Evolutionary conservation across 495 filamentous ascomycete species (phyloP).

Genomic region (Aspergillus haitiensis): DNA sequence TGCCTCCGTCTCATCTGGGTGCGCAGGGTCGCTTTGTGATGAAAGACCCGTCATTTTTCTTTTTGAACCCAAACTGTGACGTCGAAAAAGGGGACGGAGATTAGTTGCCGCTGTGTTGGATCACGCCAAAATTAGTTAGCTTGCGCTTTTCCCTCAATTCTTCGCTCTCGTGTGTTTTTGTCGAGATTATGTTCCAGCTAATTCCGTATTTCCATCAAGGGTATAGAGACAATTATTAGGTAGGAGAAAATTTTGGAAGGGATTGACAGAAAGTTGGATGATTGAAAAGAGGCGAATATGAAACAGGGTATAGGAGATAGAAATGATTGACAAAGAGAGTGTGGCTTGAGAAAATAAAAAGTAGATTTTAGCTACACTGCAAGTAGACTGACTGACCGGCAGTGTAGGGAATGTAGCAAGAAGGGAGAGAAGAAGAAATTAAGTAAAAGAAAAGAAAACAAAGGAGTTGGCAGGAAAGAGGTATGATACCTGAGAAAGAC

Average conservation of each 20-base stretch:
- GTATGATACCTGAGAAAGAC: conserved; percentile 2
- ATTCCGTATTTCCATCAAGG: neutral
- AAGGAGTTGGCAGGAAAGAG: conserved; percentile 3
- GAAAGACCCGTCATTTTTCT: conserved; percentile 34
- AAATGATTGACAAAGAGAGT: neutral
- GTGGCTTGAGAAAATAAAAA: neutral
- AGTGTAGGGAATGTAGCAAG: conserved; percentile 9
- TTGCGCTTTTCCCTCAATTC: neutral
- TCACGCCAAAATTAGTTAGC: conserved; percentile 12
- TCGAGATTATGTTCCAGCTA: neutral
- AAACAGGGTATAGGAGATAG: neutral
- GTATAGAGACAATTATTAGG: neutral
- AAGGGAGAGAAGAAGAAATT: conserved; percentile 19
- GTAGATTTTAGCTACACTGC: neutral
- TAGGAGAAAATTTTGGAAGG: neutral
- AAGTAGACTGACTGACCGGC: neutral
- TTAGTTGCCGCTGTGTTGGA: conserved; percentile 28
- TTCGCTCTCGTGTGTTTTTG: neutral
- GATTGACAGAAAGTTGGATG: no score
- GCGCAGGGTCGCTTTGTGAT: conserved; percentile 30
- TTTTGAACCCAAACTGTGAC: conserved; percentile 34
- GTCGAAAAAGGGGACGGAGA: conserved; percentile 36
- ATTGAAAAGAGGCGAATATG: no score
- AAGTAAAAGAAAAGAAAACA: conserved; percentile 10
- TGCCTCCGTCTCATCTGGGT: conserved; percentile 34